Evolutionary conservation across 768 basidiomycete genomes (phyloP), one percentile per base, ranked within the genome.

Genomic region (Auricularia sp.): DNA sequence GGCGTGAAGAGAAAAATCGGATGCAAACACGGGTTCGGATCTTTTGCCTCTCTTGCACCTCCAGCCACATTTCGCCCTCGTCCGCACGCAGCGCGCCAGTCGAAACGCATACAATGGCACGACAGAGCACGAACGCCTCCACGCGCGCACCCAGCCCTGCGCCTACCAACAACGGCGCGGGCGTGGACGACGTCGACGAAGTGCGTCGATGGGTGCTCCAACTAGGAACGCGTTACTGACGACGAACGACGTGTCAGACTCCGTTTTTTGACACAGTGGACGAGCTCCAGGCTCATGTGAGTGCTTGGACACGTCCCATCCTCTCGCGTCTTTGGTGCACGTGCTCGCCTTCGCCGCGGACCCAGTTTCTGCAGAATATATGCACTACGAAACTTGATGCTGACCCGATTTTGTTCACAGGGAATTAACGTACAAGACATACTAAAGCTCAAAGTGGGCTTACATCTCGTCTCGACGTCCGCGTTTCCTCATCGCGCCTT

Each of bases 341-440:
- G 62, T 37, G 56, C 63, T 66, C 34, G 39, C 39, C 39, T 7
- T 14, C 8, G n/a, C n/a, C n/a, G n/a, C n/a, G 39, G 13, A 7
- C 13, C 39, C 8, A 42, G 13, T 42, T 42, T 42, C 8, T 42
- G 8, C 39, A 8, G 8, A 42, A 7, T 42, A 42, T 42, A 42
- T 42, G 39, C 39, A 5, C 39, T 42, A 7, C 39, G 7, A 14
- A 14, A 42, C 8, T 29, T 42, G 39, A 14, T 42, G 39, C 39
- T 42, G 13, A 42, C 13, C 39, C 39, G 39, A 42, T 8, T 63
- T 51, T 56, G 56, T 63, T 34, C 47, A 7, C 69, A 96, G 94
- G 94, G 94, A 14, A 95, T 96, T 74, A 96, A 94, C 68, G 87
- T 94, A 34, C 93, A 96, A 79, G 95, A 98, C 73, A 97, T 98